Evolutionary conservation across 2,329 filamentous ascomycete species (phyloP), one percentile per base, ranked within the genome.

Genomic region (Aureobasidium sp.): DNA sequence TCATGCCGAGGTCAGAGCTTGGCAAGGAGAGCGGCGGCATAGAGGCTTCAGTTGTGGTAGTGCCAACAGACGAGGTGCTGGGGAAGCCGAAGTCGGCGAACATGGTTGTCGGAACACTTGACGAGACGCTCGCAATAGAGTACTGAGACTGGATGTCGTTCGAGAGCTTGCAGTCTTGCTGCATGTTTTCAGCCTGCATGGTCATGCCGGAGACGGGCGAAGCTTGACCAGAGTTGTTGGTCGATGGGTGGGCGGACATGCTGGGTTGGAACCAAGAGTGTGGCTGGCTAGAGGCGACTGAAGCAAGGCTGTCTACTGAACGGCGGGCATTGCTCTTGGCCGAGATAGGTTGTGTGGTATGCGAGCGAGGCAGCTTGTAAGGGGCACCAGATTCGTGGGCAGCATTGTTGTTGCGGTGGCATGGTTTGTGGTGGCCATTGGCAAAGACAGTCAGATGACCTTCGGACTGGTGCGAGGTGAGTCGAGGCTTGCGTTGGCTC

Each of bases 351-450:
- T 81, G 76, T 55, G 79, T 80, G 68, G 79, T 80, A 68, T 82
- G 76, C 47, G 79, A 77, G 63, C 80, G 70, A 51, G 83, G 82
- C 66, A 87, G 82, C 69, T 83, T 84, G 74, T 87, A 87, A 1
- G 85, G 85, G 66, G 82, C 75, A 63, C 84, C 84, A 62, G 80
- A 84, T 64, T 85, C 82, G 69, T 86, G 84, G 63, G 83, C 83
- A 66, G 82, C 79, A 71, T 85, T 82, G 73, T 87, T 86, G 73
- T 84, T 83, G 67, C 84, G 83, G 69, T 87, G 84, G 56, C 80
- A 82, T 12, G 84, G 84, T 74, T 85, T 85, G 74, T 86, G 84
- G 67, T 86, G 84, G 63, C 84, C 84, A 68, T 86, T 85, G 26
- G 82, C 78, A 70, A 86, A 86, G 63, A 85, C 77, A 20, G 82